Evolutionary conservation across 75 land plant species (phyloP), one percentile per base, ranked within the genome.

Genomic region (Gnetum montanum): DNA sequence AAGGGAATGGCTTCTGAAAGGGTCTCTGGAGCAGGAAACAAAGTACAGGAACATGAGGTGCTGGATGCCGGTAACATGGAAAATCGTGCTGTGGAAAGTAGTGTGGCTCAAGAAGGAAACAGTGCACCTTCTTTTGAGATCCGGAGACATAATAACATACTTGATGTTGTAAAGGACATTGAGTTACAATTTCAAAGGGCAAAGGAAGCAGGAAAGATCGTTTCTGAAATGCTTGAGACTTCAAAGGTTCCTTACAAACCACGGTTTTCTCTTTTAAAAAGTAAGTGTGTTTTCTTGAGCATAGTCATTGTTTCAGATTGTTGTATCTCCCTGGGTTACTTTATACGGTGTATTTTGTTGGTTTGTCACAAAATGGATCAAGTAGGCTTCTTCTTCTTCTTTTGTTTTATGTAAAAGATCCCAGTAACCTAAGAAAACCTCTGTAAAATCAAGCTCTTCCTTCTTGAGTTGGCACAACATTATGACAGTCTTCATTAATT

Each of bases 181-280:
- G 77, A 54, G 43, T 70, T 64, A 43, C 74, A 80, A 36, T 88
- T 88, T 65, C 47, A 58, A 18, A 46, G 58, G 46, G 93, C 93
- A 7, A 54, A 70, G n/a, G 49, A 50, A 4, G 59, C 57, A 52
- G 84, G 93, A 34, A 72, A 75, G 18, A 84, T 79, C 55, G 72
- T 88, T 37, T 57, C 70, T 0, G 12, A 46, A 43, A 48, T 84
- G 79, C 88, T 88, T 22, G 88, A 88, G 69, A 73, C 70, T 22
- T 66, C 71, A 43, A 82, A 52, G 60, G 57, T 75, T 38, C 81
- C 68, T 51, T 82, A 92, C 68, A 76, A 72, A 38, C 63, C 77
- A 5, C 70, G 63, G 43, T 58, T 48, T 52, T 50, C 70, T 8
- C 46, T 60, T n/a, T 7, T 76, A 7, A 76, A 68, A 70, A 72